Evolutionary conservation across 2,329 filamentous ascomycete species (phyloP).

Genomic region (Nannizziopsis arthrosporioides): DNA sequence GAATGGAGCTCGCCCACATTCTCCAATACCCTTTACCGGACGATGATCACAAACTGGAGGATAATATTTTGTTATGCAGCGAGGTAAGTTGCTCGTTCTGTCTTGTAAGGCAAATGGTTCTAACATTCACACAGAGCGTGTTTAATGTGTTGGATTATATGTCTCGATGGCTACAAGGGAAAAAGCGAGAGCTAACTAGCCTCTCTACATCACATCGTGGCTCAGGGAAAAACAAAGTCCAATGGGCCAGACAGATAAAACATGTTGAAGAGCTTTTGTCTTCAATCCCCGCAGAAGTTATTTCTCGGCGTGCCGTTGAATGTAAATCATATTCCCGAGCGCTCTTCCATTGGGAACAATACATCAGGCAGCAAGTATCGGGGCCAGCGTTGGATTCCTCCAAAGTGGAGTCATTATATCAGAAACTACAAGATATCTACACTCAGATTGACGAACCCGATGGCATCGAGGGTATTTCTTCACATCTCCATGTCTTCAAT

Average conservation of each 20-base stretch:
- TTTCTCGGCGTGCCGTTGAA: slow-evolving; percentile 75
- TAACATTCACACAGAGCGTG: slow-evolving; percentile 49
- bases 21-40: slow-evolving; percentile 52
- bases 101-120: slow-evolving; percentile 2
- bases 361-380: slow-evolving; percentile 52
- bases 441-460: slow-evolving; percentile 96
- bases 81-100: slow-evolving; percentile 49
- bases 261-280: slow-evolving; percentile 62
- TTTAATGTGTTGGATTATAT: slow-evolving; percentile 88
- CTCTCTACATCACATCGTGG: slow-evolving; percentile 20
- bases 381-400: slow-evolving; percentile 40
- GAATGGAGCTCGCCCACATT: slow-evolving; percentile 62
- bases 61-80: slow-evolving; percentile 73
- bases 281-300: slow-evolving; percentile 58
- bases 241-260: slow-evolving; percentile 37
- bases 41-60: slow-evolving; percentile 48
- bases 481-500: slow-evolving; percentile 73
- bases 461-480: slow-evolving; percentile 85
- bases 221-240: slow-evolving; percentile 18
- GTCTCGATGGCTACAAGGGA: slow-evolving; percentile 77
- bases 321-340: slow-evolving; percentile 88
- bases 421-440: slow-evolving; percentile 83
- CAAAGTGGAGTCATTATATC: slow-evolving; percentile 53
- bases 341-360: slow-evolving; percentile 87
- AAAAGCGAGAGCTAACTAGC: slow-evolving; percentile 43